Evolutionary conservation across 768 basidiomycete genomes (phyloP).

Genomic region (Hypsizygus marmoreus): DNA sequence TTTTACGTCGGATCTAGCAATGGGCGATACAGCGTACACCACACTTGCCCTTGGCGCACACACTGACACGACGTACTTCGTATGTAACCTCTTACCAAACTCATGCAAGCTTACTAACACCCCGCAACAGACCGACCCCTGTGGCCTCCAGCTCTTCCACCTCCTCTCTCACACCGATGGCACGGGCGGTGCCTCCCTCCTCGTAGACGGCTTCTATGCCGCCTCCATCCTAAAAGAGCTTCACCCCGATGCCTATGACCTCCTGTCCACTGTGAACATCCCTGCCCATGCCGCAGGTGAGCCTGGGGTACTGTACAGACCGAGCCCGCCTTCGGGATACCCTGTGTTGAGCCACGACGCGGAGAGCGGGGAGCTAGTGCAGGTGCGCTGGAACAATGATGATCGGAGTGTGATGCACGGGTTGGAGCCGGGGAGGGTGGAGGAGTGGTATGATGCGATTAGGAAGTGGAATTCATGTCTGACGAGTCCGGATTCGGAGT

Average conservation of each 20-base stretch:
- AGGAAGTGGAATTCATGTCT: slow-evolving; percentile 75
- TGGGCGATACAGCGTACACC: slow-evolving; percentile 94
- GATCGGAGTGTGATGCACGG: slow-evolving; percentile 82
- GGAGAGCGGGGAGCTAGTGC: slow-evolving; percentile 58
- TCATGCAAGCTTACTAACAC: slow-evolving; percentile 1
- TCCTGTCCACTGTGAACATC: slow-evolving; percentile 68
- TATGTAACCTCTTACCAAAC: slow-evolving; percentile 24
- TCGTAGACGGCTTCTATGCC: slow-evolving; percentile 94
- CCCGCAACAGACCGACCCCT: slow-evolving; percentile 80
- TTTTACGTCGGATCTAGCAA: slow-evolving; percentile 88
- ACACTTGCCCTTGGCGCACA: slow-evolving; percentile 86
- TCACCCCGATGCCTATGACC: slow-evolving; percentile 67
- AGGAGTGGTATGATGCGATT: slow-evolving; percentile 77
- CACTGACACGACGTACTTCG: slow-evolving; percentile 68
- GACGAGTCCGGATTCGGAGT: slow-evolving; percentile 81
- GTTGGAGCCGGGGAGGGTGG: slow-evolving; percentile 60
- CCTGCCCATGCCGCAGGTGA: slow-evolving; percentile 92
- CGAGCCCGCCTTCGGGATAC: slow-evolving; percentile 59
- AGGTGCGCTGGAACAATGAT: slow-evolving; percentile 94
- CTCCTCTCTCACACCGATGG: slow-evolving; percentile 83
- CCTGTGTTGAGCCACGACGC: slow-evolving; percentile 74
- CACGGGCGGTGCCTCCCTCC: slow-evolving; percentile 83
- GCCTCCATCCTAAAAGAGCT: slow-evolving; percentile 76
- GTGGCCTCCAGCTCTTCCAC: slow-evolving; percentile 96
- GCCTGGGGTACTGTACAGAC: slow-evolving; percentile 51